A percentile compares a stretch with the other conserved stretches of the same genome.
Evolutionary conservation across 306 rosid genomes (phyloP).

Genomic region (Albizia julibrissin): DNA sequence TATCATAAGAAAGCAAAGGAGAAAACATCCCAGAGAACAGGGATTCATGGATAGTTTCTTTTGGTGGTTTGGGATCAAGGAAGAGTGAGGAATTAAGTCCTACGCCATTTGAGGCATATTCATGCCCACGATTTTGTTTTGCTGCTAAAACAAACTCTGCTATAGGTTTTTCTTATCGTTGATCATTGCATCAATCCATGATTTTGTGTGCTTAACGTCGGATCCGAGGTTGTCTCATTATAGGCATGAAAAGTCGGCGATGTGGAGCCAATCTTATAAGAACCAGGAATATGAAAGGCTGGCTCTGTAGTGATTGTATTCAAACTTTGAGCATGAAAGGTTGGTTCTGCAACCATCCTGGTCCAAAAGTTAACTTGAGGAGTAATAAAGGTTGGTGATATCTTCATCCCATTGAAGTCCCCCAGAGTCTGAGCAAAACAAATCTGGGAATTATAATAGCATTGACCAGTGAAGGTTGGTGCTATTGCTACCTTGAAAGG

Average conservation of each 20-base stretch:
- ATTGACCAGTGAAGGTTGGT: background rate
- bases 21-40: background rate
- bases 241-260: background rate
- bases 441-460: background rate
- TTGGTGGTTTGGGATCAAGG: background rate
- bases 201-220: too few relatives aligned
- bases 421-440: background rate
- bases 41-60: background rate
- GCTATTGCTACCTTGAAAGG: background rate
- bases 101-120: too few relatives aligned
- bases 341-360: background rate
- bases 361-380: background rate
- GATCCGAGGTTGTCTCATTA: background rate
- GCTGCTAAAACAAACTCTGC: constrained; percentile 43
- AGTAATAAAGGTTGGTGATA: background rate
- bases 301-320: background rate
- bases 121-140: constrained; percentile 23
- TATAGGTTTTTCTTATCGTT: constrained; percentile 5
- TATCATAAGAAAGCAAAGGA: background rate
- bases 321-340: constrained; percentile 1
- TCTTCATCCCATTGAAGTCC: too few relatives aligned
- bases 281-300: background rate
- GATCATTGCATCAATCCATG: constrained; percentile 18
- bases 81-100: background rate
- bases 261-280: constrained; percentile 13